A percentile compares a stretch with the other conserved stretches of the same genome.
These are phyloP conservation scores for Metschnikowia similis DNA, from an alignment of 805 yeast species.

Conservation along the genomic window DNA sequence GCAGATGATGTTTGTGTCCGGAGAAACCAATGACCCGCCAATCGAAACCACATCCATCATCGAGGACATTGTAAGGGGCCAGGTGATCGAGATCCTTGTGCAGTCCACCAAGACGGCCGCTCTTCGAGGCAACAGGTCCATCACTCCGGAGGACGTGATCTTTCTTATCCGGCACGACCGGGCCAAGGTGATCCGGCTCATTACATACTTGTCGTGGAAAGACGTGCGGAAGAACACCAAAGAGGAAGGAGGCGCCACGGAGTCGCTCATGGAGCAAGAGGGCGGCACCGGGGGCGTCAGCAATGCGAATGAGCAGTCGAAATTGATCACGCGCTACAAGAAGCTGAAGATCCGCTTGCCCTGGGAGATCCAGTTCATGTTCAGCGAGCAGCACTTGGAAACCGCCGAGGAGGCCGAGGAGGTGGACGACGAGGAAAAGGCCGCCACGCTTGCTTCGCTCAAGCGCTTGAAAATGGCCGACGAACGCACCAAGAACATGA, in stretches of 20 bases:
- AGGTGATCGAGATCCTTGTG: constrained; percentile 78
- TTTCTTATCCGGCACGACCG: constrained; percentile 88
- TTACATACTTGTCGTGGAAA: constrained; percentile 94
- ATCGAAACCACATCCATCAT: constrained; percentile 86
- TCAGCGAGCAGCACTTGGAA: constrained; percentile 81
- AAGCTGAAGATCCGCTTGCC: constrained; percentile 82
- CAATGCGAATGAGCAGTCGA: constrained; percentile 34
- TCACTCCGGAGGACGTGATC: constrained; percentile 89
- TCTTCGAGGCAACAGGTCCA: constrained; percentile 74
- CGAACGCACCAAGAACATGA: constrained; percentile 89
- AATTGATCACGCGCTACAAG: constrained; percentile 49
- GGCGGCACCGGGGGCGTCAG: constrained; percentile 36
- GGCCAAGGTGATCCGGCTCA: constrained; percentile 86
- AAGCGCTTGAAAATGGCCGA: constrained; percentile 89
- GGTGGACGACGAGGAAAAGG: constrained; percentile 84
- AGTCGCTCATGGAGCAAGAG: constrained; percentile 48
- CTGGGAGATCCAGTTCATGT: constrained; percentile 95
- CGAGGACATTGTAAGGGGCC: constrained; percentile 93
- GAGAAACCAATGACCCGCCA: constrained; percentile 93
- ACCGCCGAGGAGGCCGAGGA: constrained; percentile 55
- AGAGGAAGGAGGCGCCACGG: constrained; percentile 50
- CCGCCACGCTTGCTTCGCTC: constrained; percentile 83
- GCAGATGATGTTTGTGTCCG: constrained; percentile 97
- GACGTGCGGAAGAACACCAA: constrained; percentile 82
- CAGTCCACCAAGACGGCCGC: constrained; percentile 79